phyloP scores from a whole-genome alignment of 345 rosid species.

The Angophora floribunda region DNA sequence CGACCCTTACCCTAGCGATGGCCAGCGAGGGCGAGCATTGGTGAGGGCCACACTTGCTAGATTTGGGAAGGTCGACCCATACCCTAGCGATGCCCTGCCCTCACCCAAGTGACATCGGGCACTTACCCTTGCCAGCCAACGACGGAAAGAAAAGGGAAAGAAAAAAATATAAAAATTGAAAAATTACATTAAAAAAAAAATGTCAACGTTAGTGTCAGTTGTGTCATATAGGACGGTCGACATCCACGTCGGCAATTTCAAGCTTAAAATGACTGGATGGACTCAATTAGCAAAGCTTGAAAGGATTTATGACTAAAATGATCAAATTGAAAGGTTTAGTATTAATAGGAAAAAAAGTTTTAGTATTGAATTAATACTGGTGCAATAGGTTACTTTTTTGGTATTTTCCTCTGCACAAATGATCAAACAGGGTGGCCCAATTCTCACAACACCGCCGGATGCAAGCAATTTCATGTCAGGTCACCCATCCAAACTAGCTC shows the following conservation, averaged over 20 bases:
- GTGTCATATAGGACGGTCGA: fast-evolving
- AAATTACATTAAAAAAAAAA: no score
- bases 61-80: fast-evolving
- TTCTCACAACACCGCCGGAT: not conserved
- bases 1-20: fast-evolving
- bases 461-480: not conserved
- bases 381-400: fast-evolving
- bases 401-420: not conserved
- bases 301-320: fast-evolving
- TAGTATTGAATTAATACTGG: no score
- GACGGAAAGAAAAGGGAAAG: not conserved
- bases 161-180: no score
- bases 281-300: not conserved
- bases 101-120: fast-evolving
- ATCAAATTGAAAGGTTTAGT: no score
- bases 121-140: fast-evolving
- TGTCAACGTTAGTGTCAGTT: fast-evolving
- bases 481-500: not conserved
- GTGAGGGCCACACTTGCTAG: fast-evolving
- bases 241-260: no score
- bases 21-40: fast-evolving
- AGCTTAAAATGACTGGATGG: fast-evolving
- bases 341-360: no score
- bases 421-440: not conserved
- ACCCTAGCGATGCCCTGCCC: no score